Evolutionary conservation across 179 eudicot genomes (phyloP).

Genomic region (Silene coronaria): DNA sequence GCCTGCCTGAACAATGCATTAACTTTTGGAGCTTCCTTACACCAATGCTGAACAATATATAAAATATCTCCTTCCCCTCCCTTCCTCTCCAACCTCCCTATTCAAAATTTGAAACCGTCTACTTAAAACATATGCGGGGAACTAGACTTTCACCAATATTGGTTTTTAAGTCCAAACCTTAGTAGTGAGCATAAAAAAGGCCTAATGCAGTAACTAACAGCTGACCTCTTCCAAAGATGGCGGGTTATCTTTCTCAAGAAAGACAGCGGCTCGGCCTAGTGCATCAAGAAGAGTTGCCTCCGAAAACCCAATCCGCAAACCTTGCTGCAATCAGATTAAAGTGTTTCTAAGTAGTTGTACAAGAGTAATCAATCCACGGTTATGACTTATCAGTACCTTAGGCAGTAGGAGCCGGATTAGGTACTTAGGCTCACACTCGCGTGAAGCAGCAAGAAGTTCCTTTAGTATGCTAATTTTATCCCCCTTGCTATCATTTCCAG

Average conservation of each 20-base stretch:
- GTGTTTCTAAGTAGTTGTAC: background rate
- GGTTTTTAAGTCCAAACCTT: too few relatives aligned
- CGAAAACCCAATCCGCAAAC: slow-evolving; percentile 1
- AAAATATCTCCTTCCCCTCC: too few relatives aligned
- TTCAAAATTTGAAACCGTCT: too few relatives aligned
- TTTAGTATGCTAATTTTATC: background rate
- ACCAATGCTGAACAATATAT: too few relatives aligned
- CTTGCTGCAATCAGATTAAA: slow-evolving; percentile 1
- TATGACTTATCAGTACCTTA: slow-evolving; percentile 1
- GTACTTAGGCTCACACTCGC: slow-evolving; percentile 17
- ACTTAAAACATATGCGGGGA: too few relatives aligned
- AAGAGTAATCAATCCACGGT: background rate
- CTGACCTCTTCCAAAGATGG: slow-evolving; percentile 17
- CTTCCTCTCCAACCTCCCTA: too few relatives aligned
- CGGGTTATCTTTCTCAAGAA: slow-evolving; percentile 15
- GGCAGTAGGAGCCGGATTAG: slow-evolving; percentile 14
- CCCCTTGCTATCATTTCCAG: slow-evolving; percentile 13
- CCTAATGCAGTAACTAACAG: too few relatives aligned
- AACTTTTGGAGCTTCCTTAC: too few relatives aligned
- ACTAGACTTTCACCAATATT: too few relatives aligned
- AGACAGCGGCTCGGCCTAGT: slow-evolving; percentile 12
- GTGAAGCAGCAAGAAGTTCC: slow-evolving; percentile 15
- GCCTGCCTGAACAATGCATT: too few relatives aligned
- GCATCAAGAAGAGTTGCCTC: slow-evolving; percentile 11
- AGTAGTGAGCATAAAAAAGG: too few relatives aligned